Evolutionary conservation across 1,284 basidiomycete species (phyloP).

Genomic region (Athelia psychrophila): DNA sequence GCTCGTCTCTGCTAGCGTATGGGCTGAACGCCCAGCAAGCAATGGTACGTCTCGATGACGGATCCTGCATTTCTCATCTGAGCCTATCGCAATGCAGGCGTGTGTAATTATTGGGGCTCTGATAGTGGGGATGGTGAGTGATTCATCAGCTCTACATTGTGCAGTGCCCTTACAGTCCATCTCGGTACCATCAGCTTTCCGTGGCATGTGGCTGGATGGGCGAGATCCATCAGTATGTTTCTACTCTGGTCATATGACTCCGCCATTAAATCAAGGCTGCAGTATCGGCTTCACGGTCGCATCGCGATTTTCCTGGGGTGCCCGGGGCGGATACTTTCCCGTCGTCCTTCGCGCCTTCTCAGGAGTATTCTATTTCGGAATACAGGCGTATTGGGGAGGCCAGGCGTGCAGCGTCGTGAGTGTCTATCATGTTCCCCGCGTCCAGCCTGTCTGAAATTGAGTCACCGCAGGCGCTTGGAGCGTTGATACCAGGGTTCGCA

Average conservation of each 20-base stretch:
- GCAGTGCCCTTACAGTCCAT: background rate
- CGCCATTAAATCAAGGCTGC: background rate
- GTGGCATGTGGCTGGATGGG: slow-evolving; percentile 6
- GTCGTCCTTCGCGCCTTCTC: background rate
- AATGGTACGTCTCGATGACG: background rate
- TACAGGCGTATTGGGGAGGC: slow-evolving; percentile 5
- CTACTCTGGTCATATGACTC: background rate
- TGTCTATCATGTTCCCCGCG: background rate
- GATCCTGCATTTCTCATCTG: background rate
- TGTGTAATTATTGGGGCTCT: background rate
- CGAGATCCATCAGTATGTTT: slow-evolving; percentile 1
- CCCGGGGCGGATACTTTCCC: background rate
- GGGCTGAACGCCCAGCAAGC: slow-evolving; percentile 5
- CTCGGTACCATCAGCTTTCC: background rate
- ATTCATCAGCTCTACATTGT: background rate
- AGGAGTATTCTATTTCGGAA: background rate
- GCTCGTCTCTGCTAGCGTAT: slow-evolving; percentile 1
- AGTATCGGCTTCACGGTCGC: slow-evolving; percentile 4
- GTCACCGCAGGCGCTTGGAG: background rate
- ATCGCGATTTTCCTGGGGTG: slow-evolving; percentile 3
- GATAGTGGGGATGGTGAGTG: background rate
- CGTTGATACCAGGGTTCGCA: slow-evolving; percentile 6
- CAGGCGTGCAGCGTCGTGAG: slow-evolving; percentile 3
- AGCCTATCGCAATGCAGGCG: background rate
- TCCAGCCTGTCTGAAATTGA: too few species aligned